phyloP scores from a whole-genome alignment of 2,329 filamentous ascomycete genomes.

The Verruconis gallopava region DNA sequence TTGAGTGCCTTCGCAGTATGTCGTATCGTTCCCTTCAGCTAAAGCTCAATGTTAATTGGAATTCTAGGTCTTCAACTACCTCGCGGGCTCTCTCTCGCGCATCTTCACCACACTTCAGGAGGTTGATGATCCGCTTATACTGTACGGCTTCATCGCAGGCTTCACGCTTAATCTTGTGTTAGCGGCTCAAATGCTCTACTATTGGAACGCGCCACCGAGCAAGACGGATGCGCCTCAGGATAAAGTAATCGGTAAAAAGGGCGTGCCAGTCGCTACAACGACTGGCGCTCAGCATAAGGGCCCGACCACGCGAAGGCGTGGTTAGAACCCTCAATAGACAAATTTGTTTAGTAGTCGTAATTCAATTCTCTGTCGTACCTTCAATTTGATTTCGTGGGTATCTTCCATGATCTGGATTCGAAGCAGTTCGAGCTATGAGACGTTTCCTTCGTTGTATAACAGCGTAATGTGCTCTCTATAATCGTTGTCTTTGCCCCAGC shows the following conservation, averaged over 20 bases:
- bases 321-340: conserved; percentile 21
- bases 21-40: too few species aligned
- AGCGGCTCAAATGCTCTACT: conserved; percentile 83
- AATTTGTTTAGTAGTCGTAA: too few species aligned
- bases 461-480: too few species aligned
- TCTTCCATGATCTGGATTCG: neutral
- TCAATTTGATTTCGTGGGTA: neutral
- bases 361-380: neutral
- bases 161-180: conserved; percentile 82
- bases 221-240: conserved; percentile 26
- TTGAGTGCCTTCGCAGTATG: conserved; percentile 90
- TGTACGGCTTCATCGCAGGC: conserved; percentile 87
- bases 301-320: conserved; percentile 43
- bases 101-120: conserved; percentile 98
- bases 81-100: conserved; percentile 78
- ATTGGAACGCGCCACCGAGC: conserved; percentile 61
- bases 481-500: too few species aligned
- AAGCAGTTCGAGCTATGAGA: too few species aligned
- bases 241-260: conserved; percentile 20
- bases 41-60: too few species aligned
- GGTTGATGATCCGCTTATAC: conserved; percentile 89
- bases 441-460: too few species aligned
- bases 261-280: conserved; percentile 23
- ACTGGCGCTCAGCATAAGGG: conserved; percentile 31
- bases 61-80: conserved; percentile 88